Evolutionary conservation across 2,329 filamentous ascomycete genomes (phyloP), one percentile per base, ranked within the genome.

Genomic region (Leptosphaerulina australis): DNA sequence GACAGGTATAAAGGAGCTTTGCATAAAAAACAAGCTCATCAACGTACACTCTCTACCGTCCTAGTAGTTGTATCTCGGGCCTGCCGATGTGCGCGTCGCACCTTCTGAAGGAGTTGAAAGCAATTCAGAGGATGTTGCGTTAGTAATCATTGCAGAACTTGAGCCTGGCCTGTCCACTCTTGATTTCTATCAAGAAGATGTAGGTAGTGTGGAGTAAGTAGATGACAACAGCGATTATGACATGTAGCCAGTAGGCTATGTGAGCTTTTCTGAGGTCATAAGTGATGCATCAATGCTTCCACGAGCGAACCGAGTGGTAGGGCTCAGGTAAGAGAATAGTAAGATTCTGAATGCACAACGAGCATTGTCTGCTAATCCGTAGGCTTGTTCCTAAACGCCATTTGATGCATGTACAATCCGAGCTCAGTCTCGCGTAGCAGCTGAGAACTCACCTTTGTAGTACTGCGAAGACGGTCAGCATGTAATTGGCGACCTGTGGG

Each of bases 371-470:
- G 36, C 26, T 46, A 51, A 37, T 33, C 36, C 22, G 2, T 37
- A 36, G 26, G 41, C 31, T 9, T 36, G 14, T 31, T 31, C 44
- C 34, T 54, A 28, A 51, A 61, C 56, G 56, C 58, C 51, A 9
- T 21, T 31, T 28, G 10, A 56, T 59, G 56, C 56, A 55, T 26
- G 26, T 11, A 20, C 20, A 10, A 14, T 5, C 15, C n/a, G 14
- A 21, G 9, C 24, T 56, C 50, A 66, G 28, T 62, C 55, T 24
- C 59, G 58, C 10, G 53, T 57, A 34, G 65, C 58, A 24, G 51
- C 64, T n/a, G 59, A 65, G 28, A 69, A 64, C 43, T 66, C 63
- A 20, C 31, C 47, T 44, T 67, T 46, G 29, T 69, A 69, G 34
- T 67, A 67, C 66, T 70, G 26, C 10, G 21, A 7, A 6, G 11